Evolutionary conservation across 345 rosid species (phyloP).

Genomic region (Eucalyptus pauciflora): DNA sequence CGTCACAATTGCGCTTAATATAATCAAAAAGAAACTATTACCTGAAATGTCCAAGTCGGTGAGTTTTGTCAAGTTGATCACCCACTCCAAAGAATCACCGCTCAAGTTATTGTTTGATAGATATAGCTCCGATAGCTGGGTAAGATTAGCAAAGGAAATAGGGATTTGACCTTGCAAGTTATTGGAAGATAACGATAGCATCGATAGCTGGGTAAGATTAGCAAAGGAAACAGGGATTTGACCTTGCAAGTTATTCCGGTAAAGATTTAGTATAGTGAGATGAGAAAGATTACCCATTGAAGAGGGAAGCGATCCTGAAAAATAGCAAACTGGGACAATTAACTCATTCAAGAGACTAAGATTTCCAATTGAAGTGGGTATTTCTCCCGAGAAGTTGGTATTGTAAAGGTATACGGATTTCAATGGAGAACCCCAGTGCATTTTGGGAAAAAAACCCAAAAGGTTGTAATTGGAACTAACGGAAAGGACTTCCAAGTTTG

Average conservation of each 20-base stretch:
- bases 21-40: background rate
- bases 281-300: background rate
- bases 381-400: background rate
- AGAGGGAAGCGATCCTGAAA: background rate
- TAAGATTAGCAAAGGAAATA: no score
- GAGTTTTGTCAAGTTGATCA: background rate
- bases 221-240: no score
- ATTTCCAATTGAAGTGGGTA: background rate
- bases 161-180: no score
- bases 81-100: background rate
- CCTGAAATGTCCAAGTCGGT: rapidly evolving
- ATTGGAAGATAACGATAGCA: no score
- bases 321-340: rapidly evolving
- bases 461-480: rapidly evolving
- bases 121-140: rapidly evolving
- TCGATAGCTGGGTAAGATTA: no score
- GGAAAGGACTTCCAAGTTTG: background rate
- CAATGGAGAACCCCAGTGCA: background rate
- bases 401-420: rapidly evolving
- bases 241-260: background rate
- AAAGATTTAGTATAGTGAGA: background rate
- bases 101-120: rapidly evolving
- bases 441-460: background rate
- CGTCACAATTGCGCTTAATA: no score
- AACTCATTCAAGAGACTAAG: background rate